phyloP scores from a whole-genome alignment of 768 basidiomycete species.

The Panaeolus cyanescens region DNA sequence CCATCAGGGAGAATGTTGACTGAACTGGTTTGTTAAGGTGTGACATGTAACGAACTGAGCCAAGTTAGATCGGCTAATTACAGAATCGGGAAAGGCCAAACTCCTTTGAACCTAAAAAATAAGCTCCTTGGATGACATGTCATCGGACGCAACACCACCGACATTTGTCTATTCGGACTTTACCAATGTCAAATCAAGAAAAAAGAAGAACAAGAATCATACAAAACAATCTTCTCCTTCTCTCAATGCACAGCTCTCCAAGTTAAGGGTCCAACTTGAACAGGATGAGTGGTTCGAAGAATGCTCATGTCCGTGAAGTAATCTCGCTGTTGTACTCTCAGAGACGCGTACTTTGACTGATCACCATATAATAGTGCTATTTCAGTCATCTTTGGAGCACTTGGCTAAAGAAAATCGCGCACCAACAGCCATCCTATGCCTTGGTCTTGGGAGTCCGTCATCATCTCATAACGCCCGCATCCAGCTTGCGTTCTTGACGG shows the following conservation, averaged over 20 bases:
- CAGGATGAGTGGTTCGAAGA: slow-evolving; percentile 55
- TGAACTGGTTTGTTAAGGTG: not conserved
- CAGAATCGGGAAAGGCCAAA: not conserved
- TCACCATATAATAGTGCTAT: slow-evolving; percentile 15
- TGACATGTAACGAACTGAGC: not conserved
- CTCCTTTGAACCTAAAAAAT: not conserved
- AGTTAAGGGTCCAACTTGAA: slow-evolving; percentile 46
- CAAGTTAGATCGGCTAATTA: not conserved
- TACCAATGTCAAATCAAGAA: slow-evolving; percentile 50
- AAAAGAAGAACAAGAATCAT: slow-evolving; percentile 45
- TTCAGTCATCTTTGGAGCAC: slow-evolving; percentile 29
- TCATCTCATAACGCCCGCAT: slow-evolving; percentile 60
- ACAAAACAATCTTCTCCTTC: slow-evolving; percentile 28
- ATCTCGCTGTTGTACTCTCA: not conserved
- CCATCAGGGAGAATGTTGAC: not conserved
- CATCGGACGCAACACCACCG: slow-evolving; percentile 1
- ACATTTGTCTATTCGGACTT: slow-evolving; percentile 54
- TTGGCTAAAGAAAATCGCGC: slow-evolving; percentile 27
- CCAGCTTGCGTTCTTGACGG: slow-evolving; percentile 69
- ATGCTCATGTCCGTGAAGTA: slow-evolving; percentile 51
- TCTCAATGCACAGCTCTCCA: slow-evolving; percentile 39
- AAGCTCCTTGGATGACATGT: not conserved
- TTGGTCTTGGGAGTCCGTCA: slow-evolving; percentile 76
- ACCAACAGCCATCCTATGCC: slow-evolving; percentile 49
- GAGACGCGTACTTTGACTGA: not conserved